These are phyloP conservation scores for Russula sp. DNA, from an alignment of 768 basidiomycete genomes.

Conservation along the genomic window DNA sequence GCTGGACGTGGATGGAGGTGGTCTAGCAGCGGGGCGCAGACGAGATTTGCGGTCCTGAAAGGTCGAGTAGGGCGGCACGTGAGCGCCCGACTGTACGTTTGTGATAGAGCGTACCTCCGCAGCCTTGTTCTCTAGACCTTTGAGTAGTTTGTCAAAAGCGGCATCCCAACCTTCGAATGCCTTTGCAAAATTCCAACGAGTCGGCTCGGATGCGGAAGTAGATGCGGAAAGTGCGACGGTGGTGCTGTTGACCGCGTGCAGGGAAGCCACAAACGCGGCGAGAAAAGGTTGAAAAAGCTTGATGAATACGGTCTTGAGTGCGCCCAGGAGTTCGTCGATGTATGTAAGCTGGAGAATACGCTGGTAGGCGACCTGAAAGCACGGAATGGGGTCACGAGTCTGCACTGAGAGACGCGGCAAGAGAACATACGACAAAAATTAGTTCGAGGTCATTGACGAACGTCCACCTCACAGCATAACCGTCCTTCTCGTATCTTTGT, in stretches of 20 bases:
- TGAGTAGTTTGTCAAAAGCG: slow-evolving; percentile 69
- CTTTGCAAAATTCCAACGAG: slow-evolving; percentile 60
- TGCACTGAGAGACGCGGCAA: neutral
- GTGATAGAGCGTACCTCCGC: slow-evolving; percentile 42
- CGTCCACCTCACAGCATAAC: slow-evolving; percentile 90
- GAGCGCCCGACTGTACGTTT: neutral
- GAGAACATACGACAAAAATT: slow-evolving; percentile 80
- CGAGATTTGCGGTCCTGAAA: slow-evolving; percentile 67
- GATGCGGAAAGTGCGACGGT: slow-evolving; percentile 32
- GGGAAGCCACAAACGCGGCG: slow-evolving; percentile 72
- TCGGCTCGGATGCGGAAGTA: slow-evolving; percentile 30
- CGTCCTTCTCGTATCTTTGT: slow-evolving; percentile 87
- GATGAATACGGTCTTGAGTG: slow-evolving; percentile 79
- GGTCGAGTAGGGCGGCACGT: neutral
- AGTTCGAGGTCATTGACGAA: slow-evolving; percentile 93
- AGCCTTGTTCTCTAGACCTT: slow-evolving; percentile 67
- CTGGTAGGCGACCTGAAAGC: slow-evolving; percentile 82
- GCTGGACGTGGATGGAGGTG: slow-evolving; percentile 32
- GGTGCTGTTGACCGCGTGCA: slow-evolving; percentile 53
- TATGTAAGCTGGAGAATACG: slow-evolving; percentile 93
- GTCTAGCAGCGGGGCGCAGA: slow-evolving; percentile 36
- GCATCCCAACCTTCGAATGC: slow-evolving; percentile 77
- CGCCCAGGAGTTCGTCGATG: slow-evolving; percentile 77
- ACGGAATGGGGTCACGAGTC: neutral
- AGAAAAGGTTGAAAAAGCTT: slow-evolving; percentile 83